These are phyloP conservation scores for Xeromyces bisporus DNA, from an alignment of 495 filamentous ascomycete genomes.

Conservation along the genomic window DNA sequence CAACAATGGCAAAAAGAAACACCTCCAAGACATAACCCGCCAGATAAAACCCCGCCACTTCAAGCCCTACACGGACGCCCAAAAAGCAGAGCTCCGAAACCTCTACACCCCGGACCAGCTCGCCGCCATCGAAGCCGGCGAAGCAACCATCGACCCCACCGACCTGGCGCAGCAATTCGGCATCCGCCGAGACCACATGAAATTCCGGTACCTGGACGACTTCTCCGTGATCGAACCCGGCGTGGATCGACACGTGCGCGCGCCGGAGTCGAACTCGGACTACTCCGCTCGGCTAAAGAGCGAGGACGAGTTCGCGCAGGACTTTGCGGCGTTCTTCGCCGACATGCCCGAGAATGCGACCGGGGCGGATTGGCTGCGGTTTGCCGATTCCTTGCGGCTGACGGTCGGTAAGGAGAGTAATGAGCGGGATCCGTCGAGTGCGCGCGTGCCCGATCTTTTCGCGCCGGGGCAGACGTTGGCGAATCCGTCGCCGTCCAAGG, in stretches of 20 bases:
- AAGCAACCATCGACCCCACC: constrained; percentile 58
- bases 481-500: constrained; percentile 19
- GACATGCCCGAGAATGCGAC: constrained; percentile 31
- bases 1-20: constrained; percentile 13
- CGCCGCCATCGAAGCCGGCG: constrained; percentile 70
- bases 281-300: constrained; percentile 45
- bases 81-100: constrained; percentile 43
- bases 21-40: constrained; percentile 5
- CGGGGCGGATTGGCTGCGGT: constrained; percentile 28
- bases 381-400: constrained; percentile 27
- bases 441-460: constrained; percentile 35
- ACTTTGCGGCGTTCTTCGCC: constrained; percentile 40
- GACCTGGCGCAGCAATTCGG: constrained; percentile 60
- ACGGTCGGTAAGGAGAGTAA: constrained; percentile 35
- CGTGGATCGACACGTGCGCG: constrained; percentile 47
- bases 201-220: constrained; percentile 70
- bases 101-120: constrained; percentile 70
- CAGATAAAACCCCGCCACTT: constrained; percentile 29
- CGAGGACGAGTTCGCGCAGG: constrained; percentile 35
- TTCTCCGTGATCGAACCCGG: constrained; percentile 58
- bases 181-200: constrained; percentile 51
- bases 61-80: constrained; percentile 47
- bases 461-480: constrained; percentile 22
- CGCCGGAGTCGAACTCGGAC: constrained; percentile 37
- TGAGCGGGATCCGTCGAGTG: constrained; percentile 29